These are phyloP conservation scores for Amanita fuliginea DNA, from an alignment of 768 basidiomycete genomes.

Conservation along the genomic window DNA sequence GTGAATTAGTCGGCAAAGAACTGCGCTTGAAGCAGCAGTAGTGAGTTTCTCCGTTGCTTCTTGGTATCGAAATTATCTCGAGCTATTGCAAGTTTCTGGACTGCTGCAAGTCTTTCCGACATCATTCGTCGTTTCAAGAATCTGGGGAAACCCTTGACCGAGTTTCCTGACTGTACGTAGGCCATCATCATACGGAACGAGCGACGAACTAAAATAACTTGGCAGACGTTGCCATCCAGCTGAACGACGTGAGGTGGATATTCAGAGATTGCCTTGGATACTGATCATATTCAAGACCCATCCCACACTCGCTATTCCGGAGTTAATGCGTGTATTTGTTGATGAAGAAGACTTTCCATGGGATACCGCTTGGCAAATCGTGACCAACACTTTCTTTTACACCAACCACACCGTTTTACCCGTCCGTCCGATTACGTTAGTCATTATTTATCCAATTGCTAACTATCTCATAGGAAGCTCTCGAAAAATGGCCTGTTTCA, in stretches of 20 bases:
- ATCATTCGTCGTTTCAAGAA: constrained; percentile 93
- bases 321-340: constrained; percentile 83
- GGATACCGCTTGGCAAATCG: constrained; percentile 81
- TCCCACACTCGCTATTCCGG: constrained; percentile 90
- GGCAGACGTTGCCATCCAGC: constrained; percentile 79
- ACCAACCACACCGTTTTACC: constrained; percentile 94
- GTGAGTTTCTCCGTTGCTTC: constrained; percentile 17
- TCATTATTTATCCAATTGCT: background rate
- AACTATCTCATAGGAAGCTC: constrained; percentile 43
- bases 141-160: constrained; percentile 63
- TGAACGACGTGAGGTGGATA: constrained; percentile 64
- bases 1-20: constrained; percentile 66
- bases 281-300: constrained; percentile 50
- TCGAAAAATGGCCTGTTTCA: constrained; percentile 90
- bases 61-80: background rate
- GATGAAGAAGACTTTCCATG: constrained; percentile 89
- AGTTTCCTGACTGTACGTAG: constrained; percentile 71
- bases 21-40: constrained; percentile 93
- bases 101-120: constrained; percentile 77
- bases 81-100: constrained; percentile 55
- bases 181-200: background rate
- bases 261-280: background rate
- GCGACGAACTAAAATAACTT: constrained; percentile 3
- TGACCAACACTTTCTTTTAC: constrained; percentile 87
- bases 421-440: constrained; percentile 27